Percentiles rank a stretch among this genome's conserved stretches.
Evolutionary conservation across 208 protist genomes (phyloP).

Genomic region (Leishmania martiniquensis): DNA sequence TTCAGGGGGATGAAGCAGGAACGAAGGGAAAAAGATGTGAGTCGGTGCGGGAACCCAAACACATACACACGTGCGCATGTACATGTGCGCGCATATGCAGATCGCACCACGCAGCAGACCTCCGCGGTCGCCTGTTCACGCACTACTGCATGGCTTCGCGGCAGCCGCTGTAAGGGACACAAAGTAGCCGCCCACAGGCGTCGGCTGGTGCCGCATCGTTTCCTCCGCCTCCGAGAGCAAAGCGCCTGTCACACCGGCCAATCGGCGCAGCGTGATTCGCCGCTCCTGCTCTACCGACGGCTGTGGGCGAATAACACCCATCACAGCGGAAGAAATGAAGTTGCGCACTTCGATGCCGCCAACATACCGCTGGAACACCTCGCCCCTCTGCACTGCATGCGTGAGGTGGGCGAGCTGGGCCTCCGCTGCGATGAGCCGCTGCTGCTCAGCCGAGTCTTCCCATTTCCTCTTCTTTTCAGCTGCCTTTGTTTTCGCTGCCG

Average conservation of each 20-base stretch:
- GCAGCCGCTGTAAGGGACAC: slow-evolving; percentile 6
- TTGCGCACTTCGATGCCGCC: slow-evolving; percentile 71
- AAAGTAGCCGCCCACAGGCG: slow-evolving; percentile 66
- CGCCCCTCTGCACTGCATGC: slow-evolving; percentile 29
- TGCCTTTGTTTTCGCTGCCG: slow-evolving; percentile 6
- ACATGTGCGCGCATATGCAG: not conserved
- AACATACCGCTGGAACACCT: slow-evolving; percentile 70
- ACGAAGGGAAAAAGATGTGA: not conserved
- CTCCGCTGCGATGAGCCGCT: slow-evolving; percentile 14
- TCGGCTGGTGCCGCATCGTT: slow-evolving; percentile 26
- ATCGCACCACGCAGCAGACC: not conserved
- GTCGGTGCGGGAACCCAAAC: not conserved
- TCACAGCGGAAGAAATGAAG: slow-evolving; percentile 33
- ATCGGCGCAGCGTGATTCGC: slow-evolving; percentile 48
- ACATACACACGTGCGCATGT: not conserved
- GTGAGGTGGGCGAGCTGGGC: slow-evolving; percentile 13
- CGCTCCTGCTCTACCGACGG: slow-evolving; percentile 63
- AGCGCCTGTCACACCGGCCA: slow-evolving; percentile 66
- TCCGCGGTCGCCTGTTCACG: not conserved
- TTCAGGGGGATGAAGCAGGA: not conserved
- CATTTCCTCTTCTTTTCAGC: slow-evolving; percentile 32
- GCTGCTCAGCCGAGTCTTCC: slow-evolving; percentile 13
- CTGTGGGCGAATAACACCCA: slow-evolving; percentile 58
- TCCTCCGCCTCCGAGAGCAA: slow-evolving; percentile 38
- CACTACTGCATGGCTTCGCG: not conserved